A percentile compares a stretch with the other conserved stretches of the same genome.
Conservation (phyloP, 1,139 yeast species). For the Fermentozyma sake region DNA sequence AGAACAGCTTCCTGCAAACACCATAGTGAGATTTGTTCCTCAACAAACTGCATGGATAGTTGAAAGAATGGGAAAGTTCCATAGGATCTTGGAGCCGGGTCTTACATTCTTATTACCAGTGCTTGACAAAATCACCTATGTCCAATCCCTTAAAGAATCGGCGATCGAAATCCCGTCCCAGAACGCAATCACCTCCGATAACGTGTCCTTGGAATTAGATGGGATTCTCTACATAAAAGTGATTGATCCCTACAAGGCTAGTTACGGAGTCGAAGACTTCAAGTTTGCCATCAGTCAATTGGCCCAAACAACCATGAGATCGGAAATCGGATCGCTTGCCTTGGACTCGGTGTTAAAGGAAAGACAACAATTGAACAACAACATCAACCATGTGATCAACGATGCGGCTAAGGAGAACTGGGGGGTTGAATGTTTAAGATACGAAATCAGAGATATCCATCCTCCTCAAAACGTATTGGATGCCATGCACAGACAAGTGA, state of each 20-base stretch:
- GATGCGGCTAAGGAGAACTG: conserved; percentile 77
- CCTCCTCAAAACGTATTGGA: conserved; percentile 85
- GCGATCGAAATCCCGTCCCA: conserved; percentile 84
- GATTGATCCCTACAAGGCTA: conserved; percentile 77
- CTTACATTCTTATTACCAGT: conserved; percentile 69
- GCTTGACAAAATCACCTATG: conserved; percentile 72
- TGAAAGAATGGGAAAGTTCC: conserved; percentile 86
- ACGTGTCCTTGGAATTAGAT: conserved; percentile 79
- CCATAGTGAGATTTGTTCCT: conserved; percentile 74
- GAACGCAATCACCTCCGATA: conserved; percentile 82
- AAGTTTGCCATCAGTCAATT: conserved; percentile 81
- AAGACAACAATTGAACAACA: conserved; percentile 64
- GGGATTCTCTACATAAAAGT: conserved; percentile 79
- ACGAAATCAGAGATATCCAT: conserved; percentile 84
- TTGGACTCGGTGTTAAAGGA: conserved; percentile 76
- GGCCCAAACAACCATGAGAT: conserved; percentile 89
- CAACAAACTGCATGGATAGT: conserved; percentile 92
- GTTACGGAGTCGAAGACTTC: conserved; percentile 86
- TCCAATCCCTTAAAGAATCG: conserved; percentile 74
- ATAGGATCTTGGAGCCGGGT: conserved; percentile 73
- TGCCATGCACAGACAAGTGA: conserved; percentile 88
- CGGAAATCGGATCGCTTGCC: conserved; percentile 80
- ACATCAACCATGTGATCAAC: conserved; percentile 74
- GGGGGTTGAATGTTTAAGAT: conserved; percentile 83
- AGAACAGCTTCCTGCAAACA: conserved; percentile 67